phyloP scores from a whole-genome alignment of 345 rosid species.

The Punica granatum region DNA sequence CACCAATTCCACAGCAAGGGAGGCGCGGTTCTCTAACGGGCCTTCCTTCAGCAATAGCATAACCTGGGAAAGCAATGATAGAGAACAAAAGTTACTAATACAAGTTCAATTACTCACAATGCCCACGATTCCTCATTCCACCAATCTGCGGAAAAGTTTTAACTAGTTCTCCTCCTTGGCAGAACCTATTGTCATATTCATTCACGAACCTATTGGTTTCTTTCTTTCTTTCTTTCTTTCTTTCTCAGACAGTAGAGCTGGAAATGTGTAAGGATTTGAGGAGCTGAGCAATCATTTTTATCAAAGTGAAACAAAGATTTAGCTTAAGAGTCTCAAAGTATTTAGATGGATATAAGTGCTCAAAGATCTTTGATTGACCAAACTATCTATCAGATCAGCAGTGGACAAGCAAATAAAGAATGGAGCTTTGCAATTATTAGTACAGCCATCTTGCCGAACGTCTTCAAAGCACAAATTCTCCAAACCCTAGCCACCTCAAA shows the following conservation, averaged over 20 bases:
- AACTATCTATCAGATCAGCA: too few species aligned
- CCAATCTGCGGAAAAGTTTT: background rate
- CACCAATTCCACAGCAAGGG: slow-evolving; percentile 84
- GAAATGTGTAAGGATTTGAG: background rate
- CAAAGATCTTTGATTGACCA: too few species aligned
- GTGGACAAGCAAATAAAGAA: too few species aligned
- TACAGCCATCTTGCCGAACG: too few species aligned
- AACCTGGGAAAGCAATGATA: slow-evolving; percentile 31
- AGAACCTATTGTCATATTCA: background rate
- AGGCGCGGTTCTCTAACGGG: slow-evolving; percentile 63
- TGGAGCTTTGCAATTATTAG: too few species aligned
- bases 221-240: too few species aligned
- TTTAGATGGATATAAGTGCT: too few species aligned
- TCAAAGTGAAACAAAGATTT: too few species aligned
- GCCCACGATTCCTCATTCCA: background rate
- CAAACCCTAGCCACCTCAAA: too few species aligned
- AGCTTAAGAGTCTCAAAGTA: too few species aligned
- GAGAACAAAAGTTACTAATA: background rate
- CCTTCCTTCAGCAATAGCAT: slow-evolving; percentile 84
- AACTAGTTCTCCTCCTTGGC: background rate
- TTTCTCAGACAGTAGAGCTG: background rate
- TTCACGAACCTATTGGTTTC: background rate
- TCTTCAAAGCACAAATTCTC: too few species aligned
- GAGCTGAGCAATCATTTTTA: background rate
- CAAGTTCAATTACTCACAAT: background rate